phyloP scores from a whole-genome alignment of 1,139 yeast species.

The Meyerozyma athensensis region DNA sequence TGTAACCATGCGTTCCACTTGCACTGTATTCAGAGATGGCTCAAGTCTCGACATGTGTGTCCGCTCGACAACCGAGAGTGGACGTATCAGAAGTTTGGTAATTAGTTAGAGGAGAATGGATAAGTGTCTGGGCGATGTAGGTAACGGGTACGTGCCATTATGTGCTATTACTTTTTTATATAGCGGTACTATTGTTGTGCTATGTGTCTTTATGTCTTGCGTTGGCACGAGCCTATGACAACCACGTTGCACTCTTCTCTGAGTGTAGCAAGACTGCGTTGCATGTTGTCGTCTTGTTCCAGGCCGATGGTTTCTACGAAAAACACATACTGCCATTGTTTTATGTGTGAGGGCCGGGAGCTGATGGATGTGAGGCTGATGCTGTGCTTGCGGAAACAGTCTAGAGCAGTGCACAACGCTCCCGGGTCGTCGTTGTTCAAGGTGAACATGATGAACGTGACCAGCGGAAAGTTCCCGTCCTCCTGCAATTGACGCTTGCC shows the following conservation, averaged over 20 bases:
- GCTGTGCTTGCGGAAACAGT: constrained; percentile 50
- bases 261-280: constrained; percentile 17
- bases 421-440: constrained; percentile 70
- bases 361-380: constrained; percentile 68
- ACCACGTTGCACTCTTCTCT: constrained; percentile 26
- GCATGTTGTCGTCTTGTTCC: constrained; percentile 16
- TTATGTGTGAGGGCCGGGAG: constrained; percentile 62
- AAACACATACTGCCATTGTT: constrained; percentile 81
- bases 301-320: constrained; percentile 59
- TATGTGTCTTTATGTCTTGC: constrained; percentile 20
- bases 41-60: constrained; percentile 94
- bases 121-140: too few relatives aligned
- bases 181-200: neutral
- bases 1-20: constrained; percentile 94
- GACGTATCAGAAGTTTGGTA: constrained; percentile 81
- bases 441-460: constrained; percentile 63
- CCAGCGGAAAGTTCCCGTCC: constrained; percentile 7
- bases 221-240: constrained; percentile 34
- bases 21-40: constrained; percentile 96
- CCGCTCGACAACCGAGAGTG: constrained; percentile 95
- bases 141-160: neutral
- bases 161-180: too few relatives aligned
- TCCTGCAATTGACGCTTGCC: constrained; percentile 24
- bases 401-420: constrained; percentile 63
- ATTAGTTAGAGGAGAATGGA: constrained; percentile 6